A percentile compares a stretch with the other conserved stretches of the same genome.
These are phyloP conservation scores for Coniochaeta hoffmannii DNA, from an alignment of 2,329 filamentous ascomycete genomes.

Conservation along the genomic window DNA sequence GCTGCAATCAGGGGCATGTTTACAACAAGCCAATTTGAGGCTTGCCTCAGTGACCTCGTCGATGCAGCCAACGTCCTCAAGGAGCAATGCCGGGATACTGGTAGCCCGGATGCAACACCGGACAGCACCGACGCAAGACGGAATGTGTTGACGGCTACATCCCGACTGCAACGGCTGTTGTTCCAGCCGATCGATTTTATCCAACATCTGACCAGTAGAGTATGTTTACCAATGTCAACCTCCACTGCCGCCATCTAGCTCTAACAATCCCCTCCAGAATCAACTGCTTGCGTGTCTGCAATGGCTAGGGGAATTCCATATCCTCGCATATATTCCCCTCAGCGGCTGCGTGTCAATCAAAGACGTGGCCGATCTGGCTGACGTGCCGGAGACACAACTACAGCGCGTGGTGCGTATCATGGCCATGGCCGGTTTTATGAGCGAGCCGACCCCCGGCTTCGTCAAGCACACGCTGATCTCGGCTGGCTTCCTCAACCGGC, in stretches of 20 bases:
- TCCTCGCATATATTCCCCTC: constrained; percentile 35
- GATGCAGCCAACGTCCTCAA: neutral
- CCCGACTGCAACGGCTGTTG: neutral
- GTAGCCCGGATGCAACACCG: neutral
- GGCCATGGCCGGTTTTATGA: constrained; percentile 26
- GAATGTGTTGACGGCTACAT: neutral
- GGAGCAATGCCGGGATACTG: neutral
- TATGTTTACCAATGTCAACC: neutral
- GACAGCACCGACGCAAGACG: neutral
- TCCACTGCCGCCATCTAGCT: neutral
- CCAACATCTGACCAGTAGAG: neutral
- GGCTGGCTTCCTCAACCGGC: constrained; percentile 25
- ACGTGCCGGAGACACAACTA: constrained; percentile 29
- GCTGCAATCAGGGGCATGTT: neutral
- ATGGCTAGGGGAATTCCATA: constrained; percentile 36
- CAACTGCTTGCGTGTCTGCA: constrained; percentile 23
- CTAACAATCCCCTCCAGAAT: neutral
- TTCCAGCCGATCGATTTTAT: neutral
- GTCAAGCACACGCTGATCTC: constrained; percentile 31
- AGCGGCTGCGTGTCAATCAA: constrained; percentile 23
- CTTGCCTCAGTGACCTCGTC: neutral
- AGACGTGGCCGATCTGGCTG: constrained; percentile 32
- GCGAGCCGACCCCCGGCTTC: constrained; percentile 20
- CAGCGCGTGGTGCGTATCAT: constrained; percentile 25
- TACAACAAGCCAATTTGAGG: neutral